phyloP scores from a whole-genome alignment of 352 stramenopile species.

The Phytophthora capsici region DNA sequence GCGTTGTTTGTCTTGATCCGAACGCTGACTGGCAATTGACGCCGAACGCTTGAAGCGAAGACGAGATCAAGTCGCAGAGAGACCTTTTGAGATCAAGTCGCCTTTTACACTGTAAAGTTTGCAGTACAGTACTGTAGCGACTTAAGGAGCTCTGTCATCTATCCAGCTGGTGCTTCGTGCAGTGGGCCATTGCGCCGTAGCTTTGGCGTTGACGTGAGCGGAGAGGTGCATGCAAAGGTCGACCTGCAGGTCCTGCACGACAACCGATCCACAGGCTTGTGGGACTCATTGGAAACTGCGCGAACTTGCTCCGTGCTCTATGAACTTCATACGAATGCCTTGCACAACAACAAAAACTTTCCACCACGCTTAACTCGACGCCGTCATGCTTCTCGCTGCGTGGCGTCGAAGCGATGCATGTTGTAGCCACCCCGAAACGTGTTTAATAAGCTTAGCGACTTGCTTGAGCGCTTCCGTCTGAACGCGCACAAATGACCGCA shows the following conservation, averaged over 20 bases:
- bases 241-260: too few relatives aligned
- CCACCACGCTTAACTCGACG: too few relatives aligned
- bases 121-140: constrained; percentile 17
- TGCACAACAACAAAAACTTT: too few relatives aligned
- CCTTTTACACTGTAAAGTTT: too few relatives aligned
- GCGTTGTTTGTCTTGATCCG: not conserved
- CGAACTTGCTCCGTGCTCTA: constrained; percentile 2
- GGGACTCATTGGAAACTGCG: not conserved
- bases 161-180: constrained; percentile 6
- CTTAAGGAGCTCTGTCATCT: not conserved
- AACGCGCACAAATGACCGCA: constrained; percentile 17
- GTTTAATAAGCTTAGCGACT: constrained; percentile 14
- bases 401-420: constrained; percentile 18
- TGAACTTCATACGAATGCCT: not conserved
- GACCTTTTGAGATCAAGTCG: too few relatives aligned
- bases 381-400: constrained; percentile 9
- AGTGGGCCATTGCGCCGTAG: not conserved
- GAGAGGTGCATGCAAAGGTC: constrained; percentile 14
- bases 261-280: not conserved
- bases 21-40: constrained; percentile 2
- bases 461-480: constrained; percentile 13
- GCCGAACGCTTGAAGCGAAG: constrained; percentile 5
- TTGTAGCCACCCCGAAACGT: constrained; percentile 20
- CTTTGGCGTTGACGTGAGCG: constrained; percentile 6
- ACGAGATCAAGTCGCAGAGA: not conserved